Evolutionary conservation across 176 grass and related monocot genomes (phyloP), one percentile per base, ranked within the genome.

Genomic region (Pontederia paniculata): DNA sequence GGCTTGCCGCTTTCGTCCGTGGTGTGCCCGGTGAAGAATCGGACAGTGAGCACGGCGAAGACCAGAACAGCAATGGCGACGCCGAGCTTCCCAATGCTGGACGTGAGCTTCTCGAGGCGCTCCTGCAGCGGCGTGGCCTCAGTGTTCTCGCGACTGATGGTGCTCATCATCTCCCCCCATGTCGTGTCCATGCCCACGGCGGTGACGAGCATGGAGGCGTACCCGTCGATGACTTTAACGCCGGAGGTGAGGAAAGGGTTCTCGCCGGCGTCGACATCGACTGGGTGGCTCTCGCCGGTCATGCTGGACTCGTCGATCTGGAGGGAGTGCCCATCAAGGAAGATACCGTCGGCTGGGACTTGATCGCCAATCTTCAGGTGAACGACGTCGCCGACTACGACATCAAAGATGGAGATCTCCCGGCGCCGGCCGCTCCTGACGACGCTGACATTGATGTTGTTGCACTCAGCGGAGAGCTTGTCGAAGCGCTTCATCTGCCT

Each of bases 101-200:
- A 73, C 0, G 84, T 88, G 42, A 95, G 78, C 15, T 76, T 5
- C 53, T 77, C 70, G 22, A 95, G 84, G 9, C 89, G 77, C 56
- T 95, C 78, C 64, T 95, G 89, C 5, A 88, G 66, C 10, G 84
- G 89, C 13, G 89, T 95, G 0, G 74, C 54, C 0, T 88, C 78
- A 0, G 55, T 62, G 37, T 51, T 88, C 44, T 95, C 84, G 7
- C 66, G 45, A 0, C n/a, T 74, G 45, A 95, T 82, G 74, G 50
- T 74, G 59, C 81, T 9, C 84, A 95, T 95, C 89, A 95, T 88
- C 58, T 81, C 84, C 1, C 89, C 89, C 89, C 89, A 95, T 4
- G 67, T 45, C 0, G 89, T 95, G 62, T 80, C 56, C 1, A 49
- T 70, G 10, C 89, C 89, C 9, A 88, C 89, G 1, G 89, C 84